A percentile compares a stretch with the other conserved stretches of the same genome.
Conservation (phyloP, 2,329 filamentous ascomycete species). For the Pezizomycotina sp. region DNA sequence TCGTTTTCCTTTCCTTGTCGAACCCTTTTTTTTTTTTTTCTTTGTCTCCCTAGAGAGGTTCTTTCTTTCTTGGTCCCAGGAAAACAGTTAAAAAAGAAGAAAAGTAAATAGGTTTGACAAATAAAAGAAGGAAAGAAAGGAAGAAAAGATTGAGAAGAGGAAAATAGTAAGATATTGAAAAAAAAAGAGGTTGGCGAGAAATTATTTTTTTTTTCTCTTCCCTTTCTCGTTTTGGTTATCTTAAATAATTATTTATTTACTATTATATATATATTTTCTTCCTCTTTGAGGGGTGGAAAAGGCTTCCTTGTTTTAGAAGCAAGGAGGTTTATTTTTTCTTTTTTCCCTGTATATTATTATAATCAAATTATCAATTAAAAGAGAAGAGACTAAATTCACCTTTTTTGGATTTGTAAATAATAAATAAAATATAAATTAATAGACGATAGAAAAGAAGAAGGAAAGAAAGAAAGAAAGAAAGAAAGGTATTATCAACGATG, state of each 20-base stretch:
- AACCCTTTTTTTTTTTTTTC: background rate
- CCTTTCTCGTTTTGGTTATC: constrained; percentile 1
- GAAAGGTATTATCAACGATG: constrained; percentile 3
- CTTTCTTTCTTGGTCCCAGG: background rate
- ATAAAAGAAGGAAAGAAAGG: background rate
- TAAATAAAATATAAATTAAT: constrained; percentile 4
- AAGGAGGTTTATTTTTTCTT: background rate
- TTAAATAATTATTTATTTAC: background rate
- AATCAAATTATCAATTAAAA: too few species aligned
- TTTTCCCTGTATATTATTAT: too few species aligned
- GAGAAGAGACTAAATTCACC: background rate
- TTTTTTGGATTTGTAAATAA: background rate
- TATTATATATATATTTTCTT: background rate
- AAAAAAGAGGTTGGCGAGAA: constrained; percentile 13
- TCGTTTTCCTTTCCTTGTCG: background rate
- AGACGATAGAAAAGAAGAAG: too few species aligned
- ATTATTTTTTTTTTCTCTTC: constrained; percentile 5
- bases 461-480: too few species aligned
- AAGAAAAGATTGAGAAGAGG: background rate
- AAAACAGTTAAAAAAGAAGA: background rate
- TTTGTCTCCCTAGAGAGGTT: background rate
- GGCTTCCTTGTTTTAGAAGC: background rate
- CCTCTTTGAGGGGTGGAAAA: background rate
- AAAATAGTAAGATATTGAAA: background rate
- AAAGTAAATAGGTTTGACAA: background rate